These are phyloP conservation scores for Guadua angustifolia DNA, from an alignment of 176 grass and related monocot species.

Conservation along the genomic window DNA sequence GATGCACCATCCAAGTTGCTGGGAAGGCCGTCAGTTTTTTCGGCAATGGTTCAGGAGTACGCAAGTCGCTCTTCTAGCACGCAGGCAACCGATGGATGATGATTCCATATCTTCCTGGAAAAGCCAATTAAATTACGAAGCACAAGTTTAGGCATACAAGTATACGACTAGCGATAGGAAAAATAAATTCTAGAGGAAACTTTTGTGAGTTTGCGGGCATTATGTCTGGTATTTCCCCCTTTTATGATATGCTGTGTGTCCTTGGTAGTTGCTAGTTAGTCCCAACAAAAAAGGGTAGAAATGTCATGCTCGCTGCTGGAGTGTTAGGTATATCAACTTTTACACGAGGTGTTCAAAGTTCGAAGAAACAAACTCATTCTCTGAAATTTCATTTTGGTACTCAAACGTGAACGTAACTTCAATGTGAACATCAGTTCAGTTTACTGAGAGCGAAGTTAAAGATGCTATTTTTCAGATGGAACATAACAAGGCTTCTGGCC, in stretches of 20 bases:
- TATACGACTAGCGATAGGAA: neutral
- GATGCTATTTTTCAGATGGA: too few relatives aligned
- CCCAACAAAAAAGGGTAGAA: too few relatives aligned
- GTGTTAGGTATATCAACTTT: too few relatives aligned
- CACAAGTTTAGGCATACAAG: neutral
- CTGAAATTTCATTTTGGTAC: too few relatives aligned
- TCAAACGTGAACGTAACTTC: too few relatives aligned
- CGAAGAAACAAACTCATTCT: too few relatives aligned
- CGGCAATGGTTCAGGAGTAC: constrained; percentile 85
- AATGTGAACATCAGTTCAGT: too few relatives aligned
- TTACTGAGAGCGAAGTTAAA: too few relatives aligned
- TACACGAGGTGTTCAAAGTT: too few relatives aligned
- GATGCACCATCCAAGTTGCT: constrained; percentile 76
- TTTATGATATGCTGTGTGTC: neutral
- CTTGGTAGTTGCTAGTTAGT: neutral
- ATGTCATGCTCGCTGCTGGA: too few relatives aligned
- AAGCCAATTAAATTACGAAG: neutral
- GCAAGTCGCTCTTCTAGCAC: constrained; percentile 58
- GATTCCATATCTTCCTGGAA: neutral
- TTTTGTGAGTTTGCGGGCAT: neutral
- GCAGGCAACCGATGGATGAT: constrained; percentile 38
- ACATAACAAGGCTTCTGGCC: too few relatives aligned
- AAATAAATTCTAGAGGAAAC: neutral
- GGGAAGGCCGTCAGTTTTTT: constrained; percentile 61
- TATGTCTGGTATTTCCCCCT: neutral